Conservation (phyloP, 805 yeast species). For the Metschnikowia gelsemii region DNA sequence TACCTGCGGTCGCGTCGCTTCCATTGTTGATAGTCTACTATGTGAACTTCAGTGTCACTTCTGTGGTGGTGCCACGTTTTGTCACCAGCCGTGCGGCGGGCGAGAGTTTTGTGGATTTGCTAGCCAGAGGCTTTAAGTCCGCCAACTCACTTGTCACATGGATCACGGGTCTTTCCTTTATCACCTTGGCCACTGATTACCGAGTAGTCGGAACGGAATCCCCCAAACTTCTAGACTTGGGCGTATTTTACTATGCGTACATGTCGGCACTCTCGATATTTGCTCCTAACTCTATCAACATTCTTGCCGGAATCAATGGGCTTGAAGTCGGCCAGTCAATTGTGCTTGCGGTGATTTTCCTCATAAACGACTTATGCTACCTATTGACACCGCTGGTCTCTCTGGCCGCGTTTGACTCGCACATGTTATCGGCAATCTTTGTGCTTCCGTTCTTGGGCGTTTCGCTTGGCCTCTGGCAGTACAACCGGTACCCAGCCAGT, state of each 20-base stretch:
- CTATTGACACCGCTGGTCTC: slow-evolving; percentile 43
- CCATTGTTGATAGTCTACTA: slow-evolving; percentile 90
- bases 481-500: slow-evolving; percentile 86
- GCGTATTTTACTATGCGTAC: slow-evolving; percentile 75
- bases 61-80: slow-evolving; percentile 76
- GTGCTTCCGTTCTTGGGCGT: slow-evolving; percentile 87
- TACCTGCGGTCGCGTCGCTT: slow-evolving; percentile 92
- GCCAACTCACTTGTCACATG: slow-evolving; percentile 34
- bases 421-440: slow-evolving; percentile 74
- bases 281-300: slow-evolving; percentile 94
- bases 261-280: slow-evolving; percentile 92
- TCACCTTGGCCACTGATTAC: slow-evolving; percentile 36
- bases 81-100: slow-evolving; percentile 40
- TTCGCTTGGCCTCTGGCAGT: slow-evolving; percentile 68
- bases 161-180: slow-evolving; percentile 39
- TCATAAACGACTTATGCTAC: slow-evolving; percentile 77
- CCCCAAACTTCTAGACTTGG: slow-evolving; percentile 67
- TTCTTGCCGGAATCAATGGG: slow-evolving; percentile 95
- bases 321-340: slow-evolving; percentile 94
- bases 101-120: slow-evolving; percentile 22
- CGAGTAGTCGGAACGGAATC: slow-evolving; percentile 31
- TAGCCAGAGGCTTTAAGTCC: slow-evolving; percentile 24
- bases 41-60: slow-evolving; percentile 90
- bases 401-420: slow-evolving; percentile 69
- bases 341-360: slow-evolving; percentile 66